phyloP scores from a whole-genome alignment of 345 rosid genomes.

The Combretum micranthum region DNA sequence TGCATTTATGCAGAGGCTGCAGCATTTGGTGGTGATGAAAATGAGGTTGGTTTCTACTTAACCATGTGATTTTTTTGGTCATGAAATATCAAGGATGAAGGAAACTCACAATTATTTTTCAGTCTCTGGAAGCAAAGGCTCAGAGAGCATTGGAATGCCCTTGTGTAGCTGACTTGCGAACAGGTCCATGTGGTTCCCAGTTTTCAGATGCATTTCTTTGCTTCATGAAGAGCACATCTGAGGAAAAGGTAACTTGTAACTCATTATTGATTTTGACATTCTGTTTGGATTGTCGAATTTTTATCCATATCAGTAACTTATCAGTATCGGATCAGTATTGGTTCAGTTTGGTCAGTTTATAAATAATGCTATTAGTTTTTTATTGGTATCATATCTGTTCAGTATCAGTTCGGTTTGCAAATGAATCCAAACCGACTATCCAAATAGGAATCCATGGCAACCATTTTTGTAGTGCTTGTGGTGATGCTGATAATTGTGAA shows the following conservation, averaged over 20 bases:
- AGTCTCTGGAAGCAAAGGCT: slow-evolving; percentile 73
- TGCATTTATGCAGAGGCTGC: slow-evolving; percentile 57
- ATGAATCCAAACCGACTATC: too few species aligned
- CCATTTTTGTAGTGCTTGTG: not conserved
- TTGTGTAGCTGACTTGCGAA: slow-evolving; percentile 75
- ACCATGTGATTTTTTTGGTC: not conserved
- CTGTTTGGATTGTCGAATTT: too few species aligned
- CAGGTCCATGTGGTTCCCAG: slow-evolving; percentile 62
- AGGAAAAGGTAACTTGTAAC: slow-evolving; percentile 56
- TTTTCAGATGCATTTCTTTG: slow-evolving; percentile 86
- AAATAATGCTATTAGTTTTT: too few species aligned
- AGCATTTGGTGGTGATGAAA: slow-evolving; percentile 52
- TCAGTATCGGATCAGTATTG: too few species aligned
- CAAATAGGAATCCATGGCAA: not conserved
- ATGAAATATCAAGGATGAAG: not conserved
- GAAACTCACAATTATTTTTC: slow-evolving; percentile 24
- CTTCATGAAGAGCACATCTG: slow-evolving; percentile 76
- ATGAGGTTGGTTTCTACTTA: slow-evolving; percentile 33
- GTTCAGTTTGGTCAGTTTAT: too few species aligned
- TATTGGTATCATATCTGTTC: too few species aligned
- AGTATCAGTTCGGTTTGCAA: too few species aligned
- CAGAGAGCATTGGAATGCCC: slow-evolving; percentile 87
- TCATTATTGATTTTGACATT: not conserved
- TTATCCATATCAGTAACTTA: too few species aligned
- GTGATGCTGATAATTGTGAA: too few species aligned